Evolutionary conservation across 2,329 filamentous ascomycete species (phyloP).

Genomic region (Coniella lustricola): DNA sequence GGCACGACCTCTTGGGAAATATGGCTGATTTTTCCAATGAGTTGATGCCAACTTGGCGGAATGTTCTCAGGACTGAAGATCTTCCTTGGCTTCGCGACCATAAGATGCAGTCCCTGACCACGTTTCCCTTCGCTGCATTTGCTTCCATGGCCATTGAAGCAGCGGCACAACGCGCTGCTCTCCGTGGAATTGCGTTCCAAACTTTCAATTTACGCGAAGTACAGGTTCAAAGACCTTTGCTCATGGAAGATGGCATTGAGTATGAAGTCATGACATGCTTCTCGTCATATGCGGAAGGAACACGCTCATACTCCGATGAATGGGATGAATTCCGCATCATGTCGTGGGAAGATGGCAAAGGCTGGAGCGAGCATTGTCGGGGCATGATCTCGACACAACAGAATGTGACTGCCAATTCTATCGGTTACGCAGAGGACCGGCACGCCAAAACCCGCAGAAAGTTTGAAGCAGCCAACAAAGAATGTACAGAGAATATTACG

Average conservation of each 20-base stretch:
- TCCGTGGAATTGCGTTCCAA: slow-evolving; percentile 16
- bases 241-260: slow-evolving; percentile 23
- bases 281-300: slow-evolving; percentile 15
- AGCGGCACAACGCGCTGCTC: slow-evolving; percentile 19
- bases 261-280: slow-evolving; percentile 23
- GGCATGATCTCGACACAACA: slow-evolving; percentile 19
- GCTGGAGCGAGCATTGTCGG: slow-evolving; percentile 25
- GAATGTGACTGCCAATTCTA: not conserved
- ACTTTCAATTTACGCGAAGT: slow-evolving; percentile 24
- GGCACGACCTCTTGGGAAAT: slow-evolving; percentile 34
- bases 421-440: not conserved
- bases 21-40: slow-evolving; percentile 24
- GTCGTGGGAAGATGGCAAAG: slow-evolving; percentile 22
- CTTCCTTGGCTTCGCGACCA: slow-evolving; percentile 10
- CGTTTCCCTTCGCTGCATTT: slow-evolving; percentile 38
- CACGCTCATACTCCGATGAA: slow-evolving; percentile 17
- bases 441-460: not conserved
- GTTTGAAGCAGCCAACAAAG: slow-evolving; percentile 3
- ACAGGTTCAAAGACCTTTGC: slow-evolving; percentile 23
- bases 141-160: slow-evolving; percentile 34
- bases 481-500: slow-evolving; percentile 1
- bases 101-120: slow-evolving; percentile 20
- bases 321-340: slow-evolving; percentile 26
- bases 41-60: slow-evolving; percentile 27
- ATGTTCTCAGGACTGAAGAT: slow-evolving; percentile 23